Conservation (phyloP, 23 red algal species). For the Gracilaria vermiculophylla region DNA sequence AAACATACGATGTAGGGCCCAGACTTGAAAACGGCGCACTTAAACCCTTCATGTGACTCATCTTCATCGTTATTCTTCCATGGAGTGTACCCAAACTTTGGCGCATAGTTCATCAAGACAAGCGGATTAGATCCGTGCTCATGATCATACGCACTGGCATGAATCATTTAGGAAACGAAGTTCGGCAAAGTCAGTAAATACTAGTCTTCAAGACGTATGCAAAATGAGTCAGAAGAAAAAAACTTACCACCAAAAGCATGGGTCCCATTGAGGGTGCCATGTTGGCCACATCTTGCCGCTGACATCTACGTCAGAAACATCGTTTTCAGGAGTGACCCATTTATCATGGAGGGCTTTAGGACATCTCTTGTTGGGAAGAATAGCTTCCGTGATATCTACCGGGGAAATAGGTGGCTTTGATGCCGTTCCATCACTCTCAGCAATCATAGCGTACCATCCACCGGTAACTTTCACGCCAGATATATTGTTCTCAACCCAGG, state of each 20-base stretch:
- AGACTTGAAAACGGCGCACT: slow-evolving; percentile 23
- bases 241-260: slow-evolving; percentile 63
- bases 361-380: slow-evolving; percentile 38
- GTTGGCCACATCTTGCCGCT: slow-evolving; percentile 42
- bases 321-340: slow-evolving; percentile 45
- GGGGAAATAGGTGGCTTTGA: not conserved
- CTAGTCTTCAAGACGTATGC: too few species aligned
- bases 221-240: not conserved
- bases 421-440: slow-evolving; percentile 33
- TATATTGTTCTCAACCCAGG: slow-evolving; percentile 25
- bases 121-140: slow-evolving; percentile 54
- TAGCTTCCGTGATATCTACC: not conserved
- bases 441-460: slow-evolving; percentile 38
- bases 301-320: slow-evolving; percentile 36
- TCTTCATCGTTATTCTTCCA: slow-evolving; percentile 57
- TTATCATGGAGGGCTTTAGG: slow-evolving; percentile 36
- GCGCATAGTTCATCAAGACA: slow-evolving; percentile 41
- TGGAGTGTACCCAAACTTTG: slow-evolving; percentile 44
- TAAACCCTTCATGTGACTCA: slow-evolving; percentile 58
- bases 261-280: slow-evolving; percentile 61
- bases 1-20: slow-evolving; percentile 12
- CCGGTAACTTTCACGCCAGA: slow-evolving; percentile 5
- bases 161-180: not conserved
- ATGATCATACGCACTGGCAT: slow-evolving; percentile 43
- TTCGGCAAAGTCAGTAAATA: not conserved